Conservation (phyloP, 345 rosid species). For the Eucalyptus tenuipes region DNA sequence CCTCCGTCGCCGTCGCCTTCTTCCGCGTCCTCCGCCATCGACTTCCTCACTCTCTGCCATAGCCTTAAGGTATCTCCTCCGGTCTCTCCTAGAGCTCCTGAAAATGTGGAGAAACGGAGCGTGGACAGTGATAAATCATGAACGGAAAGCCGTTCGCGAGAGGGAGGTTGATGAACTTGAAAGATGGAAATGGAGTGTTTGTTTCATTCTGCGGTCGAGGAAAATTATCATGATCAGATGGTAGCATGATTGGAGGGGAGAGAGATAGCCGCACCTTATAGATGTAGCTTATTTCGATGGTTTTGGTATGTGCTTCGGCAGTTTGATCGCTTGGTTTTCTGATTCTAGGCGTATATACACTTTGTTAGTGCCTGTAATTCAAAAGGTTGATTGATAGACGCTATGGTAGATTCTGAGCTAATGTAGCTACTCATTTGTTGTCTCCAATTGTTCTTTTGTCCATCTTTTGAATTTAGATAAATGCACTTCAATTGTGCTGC, state of each 20-base stretch:
- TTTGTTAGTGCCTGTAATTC: neutral
- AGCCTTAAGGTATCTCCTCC: constrained; percentile 63
- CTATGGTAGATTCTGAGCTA: neutral
- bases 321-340: neutral
- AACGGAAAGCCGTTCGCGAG: neutral
- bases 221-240: neutral
- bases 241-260: neutral
- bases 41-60: constrained; percentile 86
- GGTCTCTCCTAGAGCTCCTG: neutral
- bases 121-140: neutral
- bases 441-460: neutral
- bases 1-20: constrained; percentile 24
- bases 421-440: neutral
- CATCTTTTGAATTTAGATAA: neutral
- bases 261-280: neutral
- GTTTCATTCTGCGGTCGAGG: neutral
- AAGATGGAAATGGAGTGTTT: neutral
- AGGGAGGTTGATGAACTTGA: neutral
- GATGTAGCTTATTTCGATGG: neutral
- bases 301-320: neutral
- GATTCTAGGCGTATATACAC: neutral
- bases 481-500: neutral
- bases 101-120: neutral
- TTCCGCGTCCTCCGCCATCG: constrained; percentile 57
- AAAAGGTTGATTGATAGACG: neutral